Conservation (phyloP, 257 asterid genomes). For the Fraxinus pennsylvanica region DNA sequence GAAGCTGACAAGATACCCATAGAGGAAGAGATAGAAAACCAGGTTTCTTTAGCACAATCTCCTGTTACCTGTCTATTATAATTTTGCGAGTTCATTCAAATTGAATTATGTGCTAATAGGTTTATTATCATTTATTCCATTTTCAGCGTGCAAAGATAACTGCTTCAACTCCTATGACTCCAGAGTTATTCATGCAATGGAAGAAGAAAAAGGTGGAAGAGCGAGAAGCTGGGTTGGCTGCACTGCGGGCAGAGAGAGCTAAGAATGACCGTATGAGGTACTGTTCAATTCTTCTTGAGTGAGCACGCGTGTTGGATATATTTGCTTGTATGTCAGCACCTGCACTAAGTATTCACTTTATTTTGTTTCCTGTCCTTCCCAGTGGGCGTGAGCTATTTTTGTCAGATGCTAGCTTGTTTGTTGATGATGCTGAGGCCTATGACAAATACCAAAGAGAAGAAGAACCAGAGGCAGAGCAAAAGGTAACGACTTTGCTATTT, state of each 20-base stretch:
- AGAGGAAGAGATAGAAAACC: constrained; percentile 96
- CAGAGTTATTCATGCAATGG: constrained; percentile 89
- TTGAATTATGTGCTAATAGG: constrained; percentile 22
- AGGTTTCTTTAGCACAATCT: constrained; percentile 52
- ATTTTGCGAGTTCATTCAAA: not conserved
- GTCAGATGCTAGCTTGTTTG: constrained; percentile 72
- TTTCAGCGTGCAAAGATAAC: constrained; percentile 77
- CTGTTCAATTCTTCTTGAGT: constrained; percentile 7
- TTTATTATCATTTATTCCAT: constrained; percentile 4
- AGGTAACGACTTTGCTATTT: constrained; percentile 36
- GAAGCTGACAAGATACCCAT: constrained; percentile 71
- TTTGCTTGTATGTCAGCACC: constrained; percentile 7
- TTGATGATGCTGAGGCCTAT: constrained; percentile 85
- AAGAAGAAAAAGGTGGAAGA: constrained; percentile 79
- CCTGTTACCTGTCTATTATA: constrained; percentile 22
- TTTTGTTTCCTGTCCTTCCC: constrained; percentile 28
- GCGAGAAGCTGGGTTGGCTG: constrained; percentile 81
- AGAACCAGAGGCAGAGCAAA: constrained; percentile 38
- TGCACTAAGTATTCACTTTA: constrained; percentile 17
- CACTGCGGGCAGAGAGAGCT: constrained; percentile 89
- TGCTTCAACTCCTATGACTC: constrained; percentile 76
- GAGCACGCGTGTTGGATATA: not conserved
- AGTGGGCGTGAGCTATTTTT: constrained; percentile 95
- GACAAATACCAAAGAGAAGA: constrained; percentile 70
- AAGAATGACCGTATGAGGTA: constrained; percentile 98